A percentile compares a stretch with the other conserved stretches of the same genome.
Conservation (phyloP, 768 basidiomycete species). For the Pleurotus djamor region DNA sequence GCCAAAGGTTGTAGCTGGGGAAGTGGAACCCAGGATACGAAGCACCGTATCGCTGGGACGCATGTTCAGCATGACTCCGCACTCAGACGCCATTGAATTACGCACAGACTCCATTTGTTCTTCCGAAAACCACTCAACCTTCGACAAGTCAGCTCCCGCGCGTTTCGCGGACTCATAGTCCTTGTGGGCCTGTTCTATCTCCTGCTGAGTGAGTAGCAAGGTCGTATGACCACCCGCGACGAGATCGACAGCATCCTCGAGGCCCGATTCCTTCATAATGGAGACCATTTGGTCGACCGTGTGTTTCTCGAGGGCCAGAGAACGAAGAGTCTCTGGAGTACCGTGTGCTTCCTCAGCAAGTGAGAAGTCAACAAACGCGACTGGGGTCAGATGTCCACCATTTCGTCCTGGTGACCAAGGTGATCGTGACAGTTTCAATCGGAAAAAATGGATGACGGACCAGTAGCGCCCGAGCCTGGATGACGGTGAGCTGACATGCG, state of each 20-base stretch:
- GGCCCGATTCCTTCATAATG: slow-evolving; percentile 41
- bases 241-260: slow-evolving; percentile 56
- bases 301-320: slow-evolving; percentile 55
- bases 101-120: slow-evolving; percentile 48
- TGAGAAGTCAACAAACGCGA: slow-evolving; percentile 43
- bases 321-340: slow-evolving; percentile 50
- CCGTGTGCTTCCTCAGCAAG: slow-evolving; percentile 37
- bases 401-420: slow-evolving; percentile 58
- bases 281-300: slow-evolving; percentile 45
- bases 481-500: not conserved
- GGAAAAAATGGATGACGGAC: slow-evolving; percentile 27
- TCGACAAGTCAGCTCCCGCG: slow-evolving; percentile 47
- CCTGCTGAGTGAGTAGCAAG: slow-evolving; percentile 45
- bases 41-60: slow-evolving; percentile 37
- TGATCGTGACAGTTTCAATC: not conserved
- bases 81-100: slow-evolving; percentile 3
- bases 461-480: slow-evolving; percentile 75
- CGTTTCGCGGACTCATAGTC: slow-evolving; percentile 53
- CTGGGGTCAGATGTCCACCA: slow-evolving; percentile 71
- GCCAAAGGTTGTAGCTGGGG: slow-evolving; percentile 71
- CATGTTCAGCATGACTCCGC: not conserved
- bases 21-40: slow-evolving; percentile 49
- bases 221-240: slow-evolving; percentile 52
- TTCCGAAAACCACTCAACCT: slow-evolving; percentile 42
- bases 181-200: slow-evolving; percentile 29